These are phyloP conservation scores for Jaenimonas drosophilae DNA, from an alignment of 208 protist genomes.

Conservation along the genomic window DNA sequence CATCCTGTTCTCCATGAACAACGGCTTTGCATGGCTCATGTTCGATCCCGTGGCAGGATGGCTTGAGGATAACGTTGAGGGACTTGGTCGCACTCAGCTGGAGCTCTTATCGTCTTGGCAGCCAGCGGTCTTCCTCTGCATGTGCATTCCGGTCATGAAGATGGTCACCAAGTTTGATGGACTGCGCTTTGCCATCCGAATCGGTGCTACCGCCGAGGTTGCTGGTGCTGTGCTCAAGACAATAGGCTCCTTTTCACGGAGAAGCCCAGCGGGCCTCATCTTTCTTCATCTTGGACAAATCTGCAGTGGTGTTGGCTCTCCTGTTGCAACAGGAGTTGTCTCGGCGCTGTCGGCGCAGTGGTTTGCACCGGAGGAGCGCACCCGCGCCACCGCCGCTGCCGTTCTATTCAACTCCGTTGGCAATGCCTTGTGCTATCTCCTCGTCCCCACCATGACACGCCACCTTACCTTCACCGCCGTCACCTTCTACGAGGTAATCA, in stretches of 20 bases:
- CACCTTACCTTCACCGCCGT: slow-evolving; percentile 37
- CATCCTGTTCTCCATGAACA: slow-evolving; percentile 73
- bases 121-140: slow-evolving; percentile 59
- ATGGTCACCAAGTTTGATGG: slow-evolving; percentile 65
- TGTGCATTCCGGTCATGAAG: slow-evolving; percentile 69
- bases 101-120: slow-evolving; percentile 79
- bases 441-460: slow-evolving; percentile 58
- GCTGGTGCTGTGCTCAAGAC: slow-evolving; percentile 57
- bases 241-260: slow-evolving; percentile 30
- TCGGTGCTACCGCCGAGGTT: slow-evolving; percentile 54
- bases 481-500: slow-evolving; percentile 54
- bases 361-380: slow-evolving; percentile 76
- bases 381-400: slow-evolving; percentile 63
- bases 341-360: slow-evolving; percentile 79
- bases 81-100: slow-evolving; percentile 36
- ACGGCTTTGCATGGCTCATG: slow-evolving; percentile 85
- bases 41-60: slow-evolving; percentile 76
- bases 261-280: slow-evolving; percentile 32
- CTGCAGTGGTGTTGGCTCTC: slow-evolving; percentile 75
- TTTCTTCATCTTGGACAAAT: slow-evolving; percentile 79
- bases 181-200: slow-evolving; percentile 51
- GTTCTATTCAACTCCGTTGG: slow-evolving; percentile 78
- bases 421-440: slow-evolving; percentile 72
- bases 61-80: slow-evolving; percentile 55
- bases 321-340: slow-evolving; percentile 62